Evolutionary conservation across 306 rosid genomes (phyloP), one percentile per base, ranked within the genome.

Genomic region (Vigna angularis): DNA sequence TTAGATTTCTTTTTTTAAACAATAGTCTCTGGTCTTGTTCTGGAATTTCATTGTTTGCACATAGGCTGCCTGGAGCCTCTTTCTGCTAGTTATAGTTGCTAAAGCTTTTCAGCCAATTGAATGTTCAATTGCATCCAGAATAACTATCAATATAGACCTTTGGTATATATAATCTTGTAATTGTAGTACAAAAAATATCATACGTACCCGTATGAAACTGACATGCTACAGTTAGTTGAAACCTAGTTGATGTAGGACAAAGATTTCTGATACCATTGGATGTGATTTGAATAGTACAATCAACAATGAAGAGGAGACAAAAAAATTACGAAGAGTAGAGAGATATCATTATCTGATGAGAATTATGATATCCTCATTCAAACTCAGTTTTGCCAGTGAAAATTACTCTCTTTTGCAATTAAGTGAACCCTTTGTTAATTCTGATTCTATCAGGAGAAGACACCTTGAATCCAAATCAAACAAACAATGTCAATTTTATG

Each of bases 241-340:
- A 16, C 18, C 70, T 59, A 16, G 78, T 58, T 45, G 71, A 28
- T 62, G 71, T 74, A 28, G 61, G 62, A 61, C 18, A 59, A 11
- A 70, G 65, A 15, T 45, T 71, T 73, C 55, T 73, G 67, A 24
- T 38, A 20, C 38, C 66, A 12, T 20, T 3, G 14, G 11, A 56
- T 56, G 10, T 72, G 24, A 20, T 56, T 9, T 72, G 40, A 38
- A 72, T 36, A 72, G 26, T 38, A 22, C 57, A 40, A 8, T 73
- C 36, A 53, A 44, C 45, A 7, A 40, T 40, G 45, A 40, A 40
- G 9, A 8, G 11, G 20, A 64, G 42, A 15, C 14, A 32, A 20
- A 49, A 34, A 63, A 75, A 49, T 8, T 13, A 5, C 3, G 17
- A 63, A 75, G 36, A 11, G 2, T 30, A 61, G 48, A 61, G 66